Base-by-base conservation (phyloP, 768 basidiomycete genomes). In the Tephrocybe sp. region DNA sequence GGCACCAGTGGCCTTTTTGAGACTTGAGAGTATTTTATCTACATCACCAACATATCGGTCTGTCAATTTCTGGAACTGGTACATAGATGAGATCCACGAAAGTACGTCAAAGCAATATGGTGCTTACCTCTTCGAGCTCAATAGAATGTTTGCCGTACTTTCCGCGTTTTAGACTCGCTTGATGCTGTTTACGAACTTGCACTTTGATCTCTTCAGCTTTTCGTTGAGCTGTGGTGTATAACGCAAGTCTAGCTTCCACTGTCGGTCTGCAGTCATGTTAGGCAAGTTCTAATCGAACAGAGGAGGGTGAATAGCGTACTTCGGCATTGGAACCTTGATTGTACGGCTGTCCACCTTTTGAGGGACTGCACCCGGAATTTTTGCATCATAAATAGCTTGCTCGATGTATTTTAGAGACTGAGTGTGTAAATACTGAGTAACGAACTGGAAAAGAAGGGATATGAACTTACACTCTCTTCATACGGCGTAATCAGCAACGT, bases 321-420 rank as follows among this genome's bases (percentile, higher is more conserved):
- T 91, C 36, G 91, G 86, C 63, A 92, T 82, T 0, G 89, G 86
- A 51, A 93, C 79, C 54, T 78, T 86, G 55, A 93, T 76, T 1
- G 91, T 92, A 36, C 83, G 78, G 24, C 61, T 69, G 58, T 93
- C 90, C 34, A 79, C 68, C 48, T 75, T 75, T 56, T 92, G 91
- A 3, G 90, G 90, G 0, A 83, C 74, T 9, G 89, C 75, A 23
- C 82, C 77, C 8, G 87, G 83, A 30, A 91, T 69, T 54, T 86
- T 86, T 3, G 86, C 83, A n/a, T 80, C 76, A 57, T 90, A 89
- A 5, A 93, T 68, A 0, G 78, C 88, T 56, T 80, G 76, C 64
- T 93, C 89, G 33, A 91, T 81, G 31, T 74, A 70, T 70, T 91
- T 91, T 61, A 86, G 67, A 45, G 72, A 84, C 91, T 92, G 27